These are phyloP conservation scores for Erodium moschatum DNA, from an alignment of 441 rosid genomes.

Conservation along the genomic window DNA sequence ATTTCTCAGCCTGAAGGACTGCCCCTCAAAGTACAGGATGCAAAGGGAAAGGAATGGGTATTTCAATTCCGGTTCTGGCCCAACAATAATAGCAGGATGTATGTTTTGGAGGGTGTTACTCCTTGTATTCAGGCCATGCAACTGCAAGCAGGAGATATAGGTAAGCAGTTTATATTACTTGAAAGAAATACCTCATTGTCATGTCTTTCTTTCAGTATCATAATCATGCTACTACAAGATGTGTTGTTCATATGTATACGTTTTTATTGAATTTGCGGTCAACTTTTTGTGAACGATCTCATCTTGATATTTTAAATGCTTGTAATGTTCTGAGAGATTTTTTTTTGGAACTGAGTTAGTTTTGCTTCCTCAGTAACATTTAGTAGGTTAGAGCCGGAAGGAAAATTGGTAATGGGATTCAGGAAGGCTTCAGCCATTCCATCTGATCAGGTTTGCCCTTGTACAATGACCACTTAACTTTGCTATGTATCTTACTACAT, in stretches of 20 bases:
- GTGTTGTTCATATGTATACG: too few species aligned
- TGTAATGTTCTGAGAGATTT: conserved; percentile 13
- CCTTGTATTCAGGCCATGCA: conserved; percentile 92
- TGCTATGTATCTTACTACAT: neutral
- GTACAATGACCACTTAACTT: conserved; percentile 17
- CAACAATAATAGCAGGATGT: conserved; percentile 83
- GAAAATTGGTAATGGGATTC: conserved; percentile 90
- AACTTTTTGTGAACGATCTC: conserved; percentile 14
- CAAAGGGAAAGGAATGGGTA: conserved; percentile 91
- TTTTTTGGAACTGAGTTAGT: conserved; percentile 28
- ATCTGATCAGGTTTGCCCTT: conserved; percentile 67
- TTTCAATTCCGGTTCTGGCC: conserved; percentile 99
- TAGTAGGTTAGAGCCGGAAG: conserved; percentile 89
- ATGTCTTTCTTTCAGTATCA: neutral
- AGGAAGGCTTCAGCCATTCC: conserved; percentile 74
- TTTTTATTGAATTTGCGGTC: conserved; percentile 11
- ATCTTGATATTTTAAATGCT: conserved; percentile 5
- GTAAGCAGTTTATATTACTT: conserved; percentile 33
- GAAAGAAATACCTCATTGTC: conserved; percentile 8
- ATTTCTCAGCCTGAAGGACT: conserved; percentile 82
- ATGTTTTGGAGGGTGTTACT: conserved; percentile 90
- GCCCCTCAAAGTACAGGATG: conserved; percentile 87
- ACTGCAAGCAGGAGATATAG: conserved; percentile 94
- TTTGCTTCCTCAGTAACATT: conserved; percentile 64
- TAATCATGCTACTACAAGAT: too few species aligned